These are phyloP conservation scores for Candida hungchunana DNA, from an alignment of 805 yeast species.

Conservation along the genomic window DNA sequence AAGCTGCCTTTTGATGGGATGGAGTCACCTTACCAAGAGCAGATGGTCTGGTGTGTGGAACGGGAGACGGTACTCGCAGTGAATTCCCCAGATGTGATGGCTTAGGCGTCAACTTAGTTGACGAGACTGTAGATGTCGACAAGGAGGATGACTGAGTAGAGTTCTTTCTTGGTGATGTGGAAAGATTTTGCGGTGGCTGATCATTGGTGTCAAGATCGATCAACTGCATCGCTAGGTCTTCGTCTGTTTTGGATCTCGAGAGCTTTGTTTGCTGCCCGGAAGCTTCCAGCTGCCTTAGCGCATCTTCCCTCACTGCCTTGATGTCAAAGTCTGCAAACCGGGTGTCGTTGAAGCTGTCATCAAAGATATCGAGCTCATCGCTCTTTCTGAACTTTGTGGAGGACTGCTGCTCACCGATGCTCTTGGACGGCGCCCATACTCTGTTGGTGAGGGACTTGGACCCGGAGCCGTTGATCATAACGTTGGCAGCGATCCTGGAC, in stretches of 20 bases:
- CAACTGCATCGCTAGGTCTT: slow-evolving; percentile 7
- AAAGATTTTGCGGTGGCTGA: slow-evolving; percentile 7
- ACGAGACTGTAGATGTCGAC: slow-evolving; percentile 4
- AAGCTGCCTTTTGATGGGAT: slow-evolving; percentile 10
- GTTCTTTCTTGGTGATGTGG: slow-evolving; percentile 9
- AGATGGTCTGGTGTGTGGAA: slow-evolving; percentile 2
- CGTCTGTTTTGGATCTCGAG: slow-evolving; percentile 16
- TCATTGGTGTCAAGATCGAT: background rate
- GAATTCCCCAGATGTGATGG: background rate
- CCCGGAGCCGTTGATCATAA: slow-evolving; percentile 4
- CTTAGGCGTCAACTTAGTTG: slow-evolving; percentile 1
- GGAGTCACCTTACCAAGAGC: slow-evolving; percentile 6
- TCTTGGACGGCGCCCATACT: slow-evolving; percentile 25
- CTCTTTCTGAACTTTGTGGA: slow-evolving; percentile 4
- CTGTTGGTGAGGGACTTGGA: slow-evolving; percentile 4
- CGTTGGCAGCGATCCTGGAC: slow-evolving; percentile 28
- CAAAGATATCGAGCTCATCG: slow-evolving; percentile 22
- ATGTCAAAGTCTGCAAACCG: slow-evolving; percentile 20
- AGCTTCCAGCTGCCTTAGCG: slow-evolving; percentile 26
- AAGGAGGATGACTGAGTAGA: background rate
- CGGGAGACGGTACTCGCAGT: slow-evolving; percentile 4
- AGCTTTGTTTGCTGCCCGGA: slow-evolving; percentile 18
- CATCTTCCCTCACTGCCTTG: slow-evolving; percentile 21
- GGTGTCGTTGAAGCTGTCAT: slow-evolving; percentile 24
- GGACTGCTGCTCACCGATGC: slow-evolving; percentile 6